Evolutionary conservation across 2,329 filamentous ascomycete genomes (phyloP).

Genomic region (Clonostachys sp.): DNA sequence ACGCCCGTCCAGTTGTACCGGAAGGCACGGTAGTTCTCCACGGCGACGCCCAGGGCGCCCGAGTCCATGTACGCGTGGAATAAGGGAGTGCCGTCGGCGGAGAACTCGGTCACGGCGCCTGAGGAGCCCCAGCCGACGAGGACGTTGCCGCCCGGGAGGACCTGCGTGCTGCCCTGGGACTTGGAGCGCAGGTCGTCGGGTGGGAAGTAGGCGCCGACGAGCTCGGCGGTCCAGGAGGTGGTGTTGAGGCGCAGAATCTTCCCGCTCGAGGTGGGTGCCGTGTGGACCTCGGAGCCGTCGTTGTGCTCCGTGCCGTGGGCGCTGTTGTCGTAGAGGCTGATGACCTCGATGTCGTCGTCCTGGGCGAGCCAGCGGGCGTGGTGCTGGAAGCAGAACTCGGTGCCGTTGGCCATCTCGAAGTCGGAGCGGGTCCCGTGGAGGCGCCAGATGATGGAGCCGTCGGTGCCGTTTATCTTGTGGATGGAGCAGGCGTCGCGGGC

Average conservation of each 20-base stretch:
- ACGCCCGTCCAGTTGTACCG: slow-evolving; percentile 47
- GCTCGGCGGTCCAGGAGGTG: slow-evolving; percentile 34
- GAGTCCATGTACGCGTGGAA: slow-evolving; percentile 46
- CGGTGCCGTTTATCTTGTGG: slow-evolving; percentile 38
- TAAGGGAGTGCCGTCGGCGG: slow-evolving; percentile 36
- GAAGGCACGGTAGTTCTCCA: slow-evolving; percentile 50
- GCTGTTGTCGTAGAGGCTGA: slow-evolving; percentile 50
- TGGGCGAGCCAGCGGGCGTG: slow-evolving; percentile 38
- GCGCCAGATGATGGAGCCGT: slow-evolving; percentile 47
- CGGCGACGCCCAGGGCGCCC: slow-evolving; percentile 22
- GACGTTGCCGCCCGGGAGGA: slow-evolving; percentile 46
- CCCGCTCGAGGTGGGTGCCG: slow-evolving; percentile 31
- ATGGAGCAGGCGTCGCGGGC: slow-evolving; percentile 42
- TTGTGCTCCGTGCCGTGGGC: slow-evolving; percentile 38
- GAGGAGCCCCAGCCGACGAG: slow-evolving; percentile 54
- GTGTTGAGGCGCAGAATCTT: slow-evolving; percentile 42
- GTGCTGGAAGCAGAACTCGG: slow-evolving; percentile 46
- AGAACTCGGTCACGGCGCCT: slow-evolving; percentile 41
- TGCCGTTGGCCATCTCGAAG: slow-evolving; percentile 24
- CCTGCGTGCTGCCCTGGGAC: slow-evolving; percentile 44
- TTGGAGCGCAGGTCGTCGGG: slow-evolving; percentile 44
- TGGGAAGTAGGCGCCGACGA: slow-evolving; percentile 41
- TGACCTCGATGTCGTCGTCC: slow-evolving; percentile 36
- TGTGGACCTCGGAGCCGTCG: slow-evolving; percentile 16
- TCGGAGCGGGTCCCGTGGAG: slow-evolving; percentile 41